Evolutionary conservation across 495 filamentous ascomycete genomes (phyloP).

Genomic region (Evernia prunastri): DNA sequence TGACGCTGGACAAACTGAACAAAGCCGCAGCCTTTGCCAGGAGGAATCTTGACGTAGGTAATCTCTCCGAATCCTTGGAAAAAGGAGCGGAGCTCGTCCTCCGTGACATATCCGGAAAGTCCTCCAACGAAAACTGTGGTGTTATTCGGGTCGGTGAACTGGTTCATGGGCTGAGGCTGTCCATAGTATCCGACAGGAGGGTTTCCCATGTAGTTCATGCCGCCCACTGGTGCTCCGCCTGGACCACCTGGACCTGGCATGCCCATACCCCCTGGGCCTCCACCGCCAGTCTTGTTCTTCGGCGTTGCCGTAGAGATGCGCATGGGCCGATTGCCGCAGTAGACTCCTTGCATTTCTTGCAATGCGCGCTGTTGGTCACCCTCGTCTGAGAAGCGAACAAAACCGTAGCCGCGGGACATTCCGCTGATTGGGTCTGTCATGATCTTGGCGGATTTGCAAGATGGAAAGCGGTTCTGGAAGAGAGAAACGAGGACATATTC

Average conservation of each 20-base stretch:
- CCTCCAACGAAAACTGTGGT: slow-evolving; percentile 98
- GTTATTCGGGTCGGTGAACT: slow-evolving; percentile 99
- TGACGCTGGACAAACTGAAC: slow-evolving; percentile 99
- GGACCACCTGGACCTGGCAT: slow-evolving; percentile 47
- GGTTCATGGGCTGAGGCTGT: slow-evolving; percentile 93
- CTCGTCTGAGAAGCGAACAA: slow-evolving; percentile 94
- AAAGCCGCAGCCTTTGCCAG: slow-evolving; percentile 97
- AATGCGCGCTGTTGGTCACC: slow-evolving; percentile 90
- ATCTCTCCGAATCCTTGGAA: slow-evolving; percentile 99
- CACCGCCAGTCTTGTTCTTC: slow-evolving; percentile 72
- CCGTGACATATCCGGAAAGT: slow-evolving; percentile 95
- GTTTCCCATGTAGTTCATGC: slow-evolving; percentile 63
- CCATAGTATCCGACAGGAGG: slow-evolving; percentile 79
- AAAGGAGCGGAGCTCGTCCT: slow-evolving; percentile 98
- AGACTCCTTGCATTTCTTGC: slow-evolving; percentile 97
- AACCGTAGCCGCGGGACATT: slow-evolving; percentile 96
- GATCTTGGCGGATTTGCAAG: slow-evolving; percentile 99
- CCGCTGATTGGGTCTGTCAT: slow-evolving; percentile 99
- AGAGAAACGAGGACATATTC: slow-evolving; percentile 96
- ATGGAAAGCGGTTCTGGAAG: slow-evolving; percentile 92
- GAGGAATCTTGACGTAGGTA: slow-evolving; percentile 99
- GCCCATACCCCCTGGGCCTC: slow-evolving; percentile 49
- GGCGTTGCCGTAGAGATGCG: slow-evolving; percentile 96
- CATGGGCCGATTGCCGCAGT: slow-evolving; percentile 98
- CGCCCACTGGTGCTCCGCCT: slow-evolving; percentile 35